Evolutionary conservation across 2,329 filamentous ascomycete genomes (phyloP).

Genomic region (Beauveria australis): DNA sequence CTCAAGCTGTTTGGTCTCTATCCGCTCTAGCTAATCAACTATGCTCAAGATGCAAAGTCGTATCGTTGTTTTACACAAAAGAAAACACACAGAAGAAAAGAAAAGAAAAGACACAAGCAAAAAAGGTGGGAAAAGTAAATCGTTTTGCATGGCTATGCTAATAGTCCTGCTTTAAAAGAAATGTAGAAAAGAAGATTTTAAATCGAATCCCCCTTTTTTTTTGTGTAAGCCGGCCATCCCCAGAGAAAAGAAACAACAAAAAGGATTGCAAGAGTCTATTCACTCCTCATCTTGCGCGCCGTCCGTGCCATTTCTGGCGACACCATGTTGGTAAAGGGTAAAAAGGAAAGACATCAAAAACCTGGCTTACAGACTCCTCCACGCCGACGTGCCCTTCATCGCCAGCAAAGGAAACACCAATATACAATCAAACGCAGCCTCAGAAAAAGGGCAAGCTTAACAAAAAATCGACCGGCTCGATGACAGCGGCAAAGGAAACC

Average conservation of each 20-base stretch:
- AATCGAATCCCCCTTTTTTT: neutral
- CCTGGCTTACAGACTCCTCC: neutral
- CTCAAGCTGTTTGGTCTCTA: no score
- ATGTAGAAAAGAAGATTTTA: neutral
- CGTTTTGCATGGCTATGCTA: conserved; percentile 1
- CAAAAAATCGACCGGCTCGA: neutral
- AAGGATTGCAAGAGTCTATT: neutral
- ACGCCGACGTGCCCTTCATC: neutral
- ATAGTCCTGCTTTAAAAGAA: neutral
- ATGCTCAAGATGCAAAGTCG: neutral
- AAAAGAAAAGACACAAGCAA: neutral
- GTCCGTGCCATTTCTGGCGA: neutral
- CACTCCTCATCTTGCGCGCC: neutral
- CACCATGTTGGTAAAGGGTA: neutral
- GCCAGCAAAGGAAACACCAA: neutral
- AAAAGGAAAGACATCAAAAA: neutral
- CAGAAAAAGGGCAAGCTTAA: neutral
- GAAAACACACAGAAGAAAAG: neutral
- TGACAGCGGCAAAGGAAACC: neutral
- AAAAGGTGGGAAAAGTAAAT: neutral
- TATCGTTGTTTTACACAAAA: no score
- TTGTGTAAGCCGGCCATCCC: neutral
- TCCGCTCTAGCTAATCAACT: neutral
- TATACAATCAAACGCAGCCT: neutral
- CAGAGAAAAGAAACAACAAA: neutral